Evolutionary conservation across 2,329 filamentous ascomycete genomes (phyloP).

Genomic region (Didymella arachidicola): DNA sequence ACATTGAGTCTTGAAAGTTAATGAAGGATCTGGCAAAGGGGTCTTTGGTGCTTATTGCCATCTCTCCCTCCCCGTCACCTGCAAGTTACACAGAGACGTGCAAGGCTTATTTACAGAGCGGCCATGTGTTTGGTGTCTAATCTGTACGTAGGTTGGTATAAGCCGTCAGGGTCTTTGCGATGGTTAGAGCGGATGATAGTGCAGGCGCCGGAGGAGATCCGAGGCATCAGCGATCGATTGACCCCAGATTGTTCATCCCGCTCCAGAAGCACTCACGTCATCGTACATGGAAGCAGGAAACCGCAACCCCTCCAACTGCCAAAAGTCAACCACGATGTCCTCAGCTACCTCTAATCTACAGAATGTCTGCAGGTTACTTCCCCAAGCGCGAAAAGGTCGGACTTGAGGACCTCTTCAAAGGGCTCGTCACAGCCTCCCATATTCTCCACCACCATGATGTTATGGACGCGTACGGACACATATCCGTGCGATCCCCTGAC

Average conservation of each 20-base stretch:
- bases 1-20: neutral
- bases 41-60: neutral
- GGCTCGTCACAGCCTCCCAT: constrained; percentile 58
- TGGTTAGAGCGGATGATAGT: neutral
- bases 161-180: neutral
- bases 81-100: too few species aligned
- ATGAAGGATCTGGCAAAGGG: neutral
- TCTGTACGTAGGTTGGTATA: neutral
- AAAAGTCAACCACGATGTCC: constrained; percentile 11
- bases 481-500: constrained; percentile 61
- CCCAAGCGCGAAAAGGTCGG: constrained; percentile 50
- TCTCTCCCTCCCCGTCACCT: too few species aligned
- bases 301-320: constrained; percentile 3
- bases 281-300: constrained; percentile 23
- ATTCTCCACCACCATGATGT: constrained; percentile 62
- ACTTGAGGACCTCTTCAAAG: constrained; percentile 49
- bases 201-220: constrained; percentile 1
- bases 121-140: too few species aligned
- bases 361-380: constrained; percentile 49
- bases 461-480: constrained; percentile 64
- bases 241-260: constrained; percentile 11
- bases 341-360: constrained; percentile 1
- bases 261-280: constrained; percentile 29
- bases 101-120: neutral
- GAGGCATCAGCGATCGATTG: constrained; percentile 5